These are phyloP conservation scores for Pseudocercospora vitis DNA, from an alignment of 2,329 filamentous ascomycete species.

Conservation along the genomic window DNA sequence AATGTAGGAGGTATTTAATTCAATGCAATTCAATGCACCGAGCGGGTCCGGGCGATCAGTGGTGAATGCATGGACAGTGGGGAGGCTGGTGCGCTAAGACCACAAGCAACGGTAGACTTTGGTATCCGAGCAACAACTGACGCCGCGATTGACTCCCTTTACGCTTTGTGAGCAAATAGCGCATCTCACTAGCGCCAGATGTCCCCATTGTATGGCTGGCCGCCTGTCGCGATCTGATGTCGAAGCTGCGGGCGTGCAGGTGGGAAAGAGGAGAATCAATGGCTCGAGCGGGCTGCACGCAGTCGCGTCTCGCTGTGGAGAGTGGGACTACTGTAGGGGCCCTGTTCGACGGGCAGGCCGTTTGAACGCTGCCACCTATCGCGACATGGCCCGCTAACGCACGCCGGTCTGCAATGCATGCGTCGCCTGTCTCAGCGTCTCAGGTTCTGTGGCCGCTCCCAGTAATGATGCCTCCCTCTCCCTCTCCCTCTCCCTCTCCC, in stretches of 20 bases:
- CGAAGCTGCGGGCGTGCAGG: not conserved
- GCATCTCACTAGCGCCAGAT: constrained; percentile 2
- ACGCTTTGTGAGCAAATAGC: constrained; percentile 8
- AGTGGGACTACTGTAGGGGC: too few relatives aligned
- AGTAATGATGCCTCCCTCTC: not conserved
- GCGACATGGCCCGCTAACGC: constrained; percentile 22
- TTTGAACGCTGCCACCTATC: not conserved
- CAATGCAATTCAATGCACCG: constrained; percentile 10
- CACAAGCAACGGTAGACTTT: constrained; percentile 10
- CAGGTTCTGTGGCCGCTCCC: constrained; percentile 4
- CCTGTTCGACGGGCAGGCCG: too few relatives aligned
- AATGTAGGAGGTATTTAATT: constrained; percentile 29
- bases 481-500: constrained; percentile 1
- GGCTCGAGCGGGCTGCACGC: not conserved
- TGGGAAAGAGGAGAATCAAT: not conserved
- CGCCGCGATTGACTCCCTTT: constrained; percentile 8
- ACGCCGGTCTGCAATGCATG: constrained; percentile 10
- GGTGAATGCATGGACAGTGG: constrained; percentile 16
- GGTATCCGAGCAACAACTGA: constrained; percentile 18
- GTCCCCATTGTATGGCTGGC: not conserved
- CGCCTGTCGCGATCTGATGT: not conserved
- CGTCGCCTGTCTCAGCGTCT: constrained; percentile 13
- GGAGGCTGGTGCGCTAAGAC: constrained; percentile 18
- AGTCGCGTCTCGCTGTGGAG: not conserved
- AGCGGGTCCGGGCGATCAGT: constrained; percentile 15